Percentiles rank a stretch among this genome's conserved stretches.
Conservation (phyloP, 2,329 filamentous ascomycete species). For the Niveomyces coronatus region DNA sequence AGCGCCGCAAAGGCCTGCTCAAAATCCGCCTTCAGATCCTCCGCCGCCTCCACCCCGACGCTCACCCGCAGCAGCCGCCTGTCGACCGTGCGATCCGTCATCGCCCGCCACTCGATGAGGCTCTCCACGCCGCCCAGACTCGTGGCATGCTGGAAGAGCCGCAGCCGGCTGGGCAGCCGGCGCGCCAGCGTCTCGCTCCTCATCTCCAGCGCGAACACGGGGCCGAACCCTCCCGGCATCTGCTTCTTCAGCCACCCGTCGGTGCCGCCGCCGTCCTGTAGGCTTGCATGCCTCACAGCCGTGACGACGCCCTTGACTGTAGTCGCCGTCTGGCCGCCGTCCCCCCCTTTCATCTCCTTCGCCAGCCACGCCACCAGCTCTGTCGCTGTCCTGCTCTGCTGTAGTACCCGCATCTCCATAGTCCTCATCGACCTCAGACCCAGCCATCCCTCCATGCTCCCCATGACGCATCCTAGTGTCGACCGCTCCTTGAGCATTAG, state of each 20-base stretch:
- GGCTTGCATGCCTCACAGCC: slow-evolving; percentile 69
- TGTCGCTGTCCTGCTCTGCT: slow-evolving; percentile 63
- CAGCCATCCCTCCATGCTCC: slow-evolving; percentile 84
- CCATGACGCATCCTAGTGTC: slow-evolving; percentile 76
- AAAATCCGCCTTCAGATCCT: slow-evolving; percentile 73
- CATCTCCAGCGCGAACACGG: slow-evolving; percentile 72
- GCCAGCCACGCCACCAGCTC: slow-evolving; percentile 64
- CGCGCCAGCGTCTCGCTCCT: slow-evolving; percentile 51
- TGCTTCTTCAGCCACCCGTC: slow-evolving; percentile 68
- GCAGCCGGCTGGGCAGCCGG: slow-evolving; percentile 64
- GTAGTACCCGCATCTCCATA: slow-evolving; percentile 67
- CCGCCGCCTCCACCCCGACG: slow-evolving; percentile 75
- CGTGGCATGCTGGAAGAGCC: slow-evolving; percentile 88
- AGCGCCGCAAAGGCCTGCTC: slow-evolving; percentile 53
- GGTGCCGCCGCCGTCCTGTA: slow-evolving; percentile 56
- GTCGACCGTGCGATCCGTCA: slow-evolving; percentile 71
- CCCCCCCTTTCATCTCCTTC: too few relatives aligned
- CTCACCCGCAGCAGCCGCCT: slow-evolving; percentile 67
- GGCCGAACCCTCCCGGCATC: slow-evolving; percentile 85
- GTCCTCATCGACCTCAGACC: slow-evolving; percentile 80
- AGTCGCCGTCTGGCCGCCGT: slow-evolving; percentile 21
- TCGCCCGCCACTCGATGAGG: slow-evolving; percentile 89
- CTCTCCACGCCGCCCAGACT: slow-evolving; percentile 91
- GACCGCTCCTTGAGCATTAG: slow-evolving; percentile 58
- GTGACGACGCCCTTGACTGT: slow-evolving; percentile 45